Conservation (phyloP, 805 yeast genomes). For the fission yeast (Schizosaccharomyces pombe) region ASM294v3 CU329670.1:1649001-1649500, state of each 20-base stretch:
- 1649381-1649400: no score
- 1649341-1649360: no score
- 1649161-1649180: conserved; percentile 50
- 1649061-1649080: conserved; percentile 76
- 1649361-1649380: no score
- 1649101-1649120: conserved; percentile 80
- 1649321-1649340: no score
- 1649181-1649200: conserved; percentile 74
- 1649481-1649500: no score
- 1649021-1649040: conserved; percentile 97
- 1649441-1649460: no score
- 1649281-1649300: background rate
- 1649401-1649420: no score
- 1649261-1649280: background rate
- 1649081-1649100: conserved; percentile 80
- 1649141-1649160: conserved; percentile 51
- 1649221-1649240: no score
- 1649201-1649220: conserved; percentile 62
- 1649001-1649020: conserved; percentile 79
- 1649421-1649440: no score
- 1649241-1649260: background rate
- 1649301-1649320: no score
- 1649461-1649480: no score
- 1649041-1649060: conserved; percentile 37
- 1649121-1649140: conserved; percentile 78